Evolutionary conservation across 2,329 filamentous ascomycete species (phyloP), one percentile per base, ranked within the genome.

Genomic region (Byssochlamys sp.): DNA sequence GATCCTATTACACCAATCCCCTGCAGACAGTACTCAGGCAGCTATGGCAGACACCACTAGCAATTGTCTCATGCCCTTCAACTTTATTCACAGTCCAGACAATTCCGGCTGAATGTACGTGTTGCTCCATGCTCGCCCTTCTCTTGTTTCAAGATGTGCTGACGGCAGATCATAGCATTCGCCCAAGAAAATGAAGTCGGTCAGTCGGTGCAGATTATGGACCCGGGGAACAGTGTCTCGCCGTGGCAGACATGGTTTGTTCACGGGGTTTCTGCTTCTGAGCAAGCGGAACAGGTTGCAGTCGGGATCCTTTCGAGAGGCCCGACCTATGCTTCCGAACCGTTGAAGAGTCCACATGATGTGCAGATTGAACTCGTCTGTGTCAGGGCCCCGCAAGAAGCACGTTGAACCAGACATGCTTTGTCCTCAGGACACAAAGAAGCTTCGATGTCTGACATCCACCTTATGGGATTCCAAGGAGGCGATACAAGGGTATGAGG

Each of bases 231-330:
- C 31, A 61, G 63, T 25, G 52, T 61, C 25, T 61, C 58, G 50
- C 69, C 71, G 2, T 74, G 71, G 71, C 66, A 67, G 55, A 69
- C 71, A n/a, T 73, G 67, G 68, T 72, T 69, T 55, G 61, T 73
- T 26, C 67, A 72, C 52, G 62, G 66, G 33, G 70, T 71, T 64
- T 70, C 65, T 2, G 63, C 69, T 24, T 33, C 49, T 14, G 61
- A 71, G 19, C 71, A 73, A 57, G 71, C 72, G 2, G 62, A 63
- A 9, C 70, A 74, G 55, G 68, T 74, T 2, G 72, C 70, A 9
- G 69, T 74, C 24, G 72, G 67, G 2, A 73, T 74, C 27, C 62
- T 73, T 55, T 70, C 68, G 62, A 68, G 72, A 4, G 63, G 60
- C 1, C 72, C 72, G 2, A 62, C 63, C 2, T 69, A 66, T 51